Evolutionary conservation across 106 monocot genomes (phyloP), one percentile per base, ranked within the genome.

Genomic region (Dactylorhiza incarnata): DNA sequence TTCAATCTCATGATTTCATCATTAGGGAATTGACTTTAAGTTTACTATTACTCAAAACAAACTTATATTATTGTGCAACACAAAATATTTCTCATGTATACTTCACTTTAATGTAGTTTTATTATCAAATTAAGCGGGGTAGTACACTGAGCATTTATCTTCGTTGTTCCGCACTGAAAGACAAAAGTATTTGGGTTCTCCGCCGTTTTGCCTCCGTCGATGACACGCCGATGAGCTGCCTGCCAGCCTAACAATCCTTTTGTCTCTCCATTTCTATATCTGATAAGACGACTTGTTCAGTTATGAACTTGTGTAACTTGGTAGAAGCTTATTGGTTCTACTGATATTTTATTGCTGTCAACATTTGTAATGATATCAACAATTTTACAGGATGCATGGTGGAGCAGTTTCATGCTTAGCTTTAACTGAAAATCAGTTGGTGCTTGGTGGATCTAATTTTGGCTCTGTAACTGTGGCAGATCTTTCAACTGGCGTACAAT

Each of bases 381-480:
- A 10, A 12, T n/a, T 77, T 73, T 73, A 63, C 89, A 94, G 93
- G 91, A 86, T 94, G 81, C 93, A 91, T 71, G 76, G 76, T 44
- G 87, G 83, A 6, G 87, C 89, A 15, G 66, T 94, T 66, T 82
- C 91, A 73, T 91, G 93, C 82, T 68, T 97, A 76, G 73, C 87
- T 69, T 80, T 93, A 43, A 83, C 86, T 74, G 89, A 93, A 73
- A 87, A 94, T 22, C 89, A 93, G 45, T 76, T 94, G 51, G 75
- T 97, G 77, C 25, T 91, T 67, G 81, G 89, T 84, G 97, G 97
- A 62, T 94, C 97, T 66, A 81, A 87, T 73, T 91, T 83, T 83
- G 97, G 97, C 13, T 79, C 49, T 46, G 68, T 97, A 58, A 71
- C 89, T 76, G 74, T 91, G 70, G 76, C 89, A 73, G 97, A 94